phyloP scores from a whole-genome alignment of 2,329 filamentous ascomycete species.

The Beauveria australis region DNA sequence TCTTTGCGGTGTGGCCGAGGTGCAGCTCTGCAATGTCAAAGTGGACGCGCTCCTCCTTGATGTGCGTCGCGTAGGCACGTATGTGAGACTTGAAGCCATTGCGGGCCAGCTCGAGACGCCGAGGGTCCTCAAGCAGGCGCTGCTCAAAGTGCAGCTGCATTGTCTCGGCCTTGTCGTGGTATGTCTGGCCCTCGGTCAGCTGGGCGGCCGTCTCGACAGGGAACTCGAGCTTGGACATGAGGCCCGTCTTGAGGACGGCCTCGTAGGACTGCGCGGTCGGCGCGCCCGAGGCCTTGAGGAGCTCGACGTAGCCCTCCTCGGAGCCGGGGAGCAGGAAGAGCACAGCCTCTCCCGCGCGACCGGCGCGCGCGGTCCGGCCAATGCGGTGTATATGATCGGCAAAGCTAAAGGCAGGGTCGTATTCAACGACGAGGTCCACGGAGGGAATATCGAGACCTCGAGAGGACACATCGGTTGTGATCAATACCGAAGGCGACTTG shows the following conservation, averaged over 20 bases:
- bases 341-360: slow-evolving; percentile 74
- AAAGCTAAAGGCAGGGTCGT: slow-evolving; percentile 88
- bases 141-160: slow-evolving; percentile 54
- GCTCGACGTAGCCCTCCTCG: slow-evolving; percentile 82
- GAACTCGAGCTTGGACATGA: slow-evolving; percentile 51
- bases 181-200: slow-evolving; percentile 33
- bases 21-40: slow-evolving; percentile 92
- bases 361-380: slow-evolving; percentile 88
- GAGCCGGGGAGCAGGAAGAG: slow-evolving; percentile 86
- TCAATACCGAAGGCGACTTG: slow-evolving; percentile 68
- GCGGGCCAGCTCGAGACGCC: slow-evolving; percentile 70
- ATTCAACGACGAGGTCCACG: slow-evolving; percentile 91
- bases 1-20: slow-evolving; percentile 87
- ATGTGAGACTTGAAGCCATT: slow-evolving; percentile 88
- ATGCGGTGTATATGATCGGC: slow-evolving; percentile 93
- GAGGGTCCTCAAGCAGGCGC: slow-evolving; percentile 50
- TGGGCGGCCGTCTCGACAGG: slow-evolving; percentile 60
- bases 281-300: slow-evolving; percentile 49
- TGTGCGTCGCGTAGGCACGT: slow-evolving; percentile 88
- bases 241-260: slow-evolving; percentile 55
- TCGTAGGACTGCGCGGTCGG: slow-evolving; percentile 45
- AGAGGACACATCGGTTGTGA: slow-evolving; percentile 93
- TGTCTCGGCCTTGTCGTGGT: slow-evolving; percentile 45
- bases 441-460: slow-evolving; percentile 92
- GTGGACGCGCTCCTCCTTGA: slow-evolving; percentile 71